Conservation (phyloP, 2,329 filamentous ascomycete genomes). For the Ascomycota sp. region DNA sequence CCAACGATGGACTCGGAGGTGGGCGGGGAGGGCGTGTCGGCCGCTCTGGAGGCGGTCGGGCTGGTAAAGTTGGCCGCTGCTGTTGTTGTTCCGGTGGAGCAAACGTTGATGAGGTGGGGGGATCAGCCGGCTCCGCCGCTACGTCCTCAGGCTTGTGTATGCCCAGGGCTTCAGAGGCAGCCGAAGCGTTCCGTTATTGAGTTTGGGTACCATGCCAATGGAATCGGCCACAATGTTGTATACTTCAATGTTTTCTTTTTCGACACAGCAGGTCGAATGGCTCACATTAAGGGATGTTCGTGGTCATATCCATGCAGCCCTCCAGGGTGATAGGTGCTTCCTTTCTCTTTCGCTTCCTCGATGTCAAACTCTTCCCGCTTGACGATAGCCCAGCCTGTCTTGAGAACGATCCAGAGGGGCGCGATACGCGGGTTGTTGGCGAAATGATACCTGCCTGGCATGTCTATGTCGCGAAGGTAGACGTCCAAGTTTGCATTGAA, state of each 20-base stretch:
- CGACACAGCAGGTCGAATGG: constrained; percentile 28
- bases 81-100: constrained; percentile 4
- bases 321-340: constrained; percentile 52
- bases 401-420: constrained; percentile 83
- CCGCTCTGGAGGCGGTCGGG: neutral
- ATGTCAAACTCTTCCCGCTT: constrained; percentile 62
- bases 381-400: constrained; percentile 83
- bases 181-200: constrained; percentile 75
- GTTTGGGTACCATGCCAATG: constrained; percentile 46
- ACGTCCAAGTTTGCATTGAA: constrained; percentile 58
- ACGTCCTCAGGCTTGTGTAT: constrained; percentile 32
- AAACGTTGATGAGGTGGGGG: constrained; percentile 11
- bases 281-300: constrained; percentile 84
- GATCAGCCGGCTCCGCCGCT: constrained; percentile 32
- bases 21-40: constrained; percentile 2
- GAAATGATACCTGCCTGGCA: constrained; percentile 90
- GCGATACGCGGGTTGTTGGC: constrained; percentile 74
- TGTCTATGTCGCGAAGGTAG: constrained; percentile 67
- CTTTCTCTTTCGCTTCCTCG: constrained; percentile 37
- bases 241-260: constrained; percentile 71
- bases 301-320: constrained; percentile 93
- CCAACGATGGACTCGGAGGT: neutral
- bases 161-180: constrained; percentile 46
- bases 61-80: constrained; percentile 1
- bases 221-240: constrained; percentile 92